These are phyloP conservation scores for Gastrolobium villosum DNA, from an alignment of 306 rosid genomes.

Conservation along the genomic window DNA sequence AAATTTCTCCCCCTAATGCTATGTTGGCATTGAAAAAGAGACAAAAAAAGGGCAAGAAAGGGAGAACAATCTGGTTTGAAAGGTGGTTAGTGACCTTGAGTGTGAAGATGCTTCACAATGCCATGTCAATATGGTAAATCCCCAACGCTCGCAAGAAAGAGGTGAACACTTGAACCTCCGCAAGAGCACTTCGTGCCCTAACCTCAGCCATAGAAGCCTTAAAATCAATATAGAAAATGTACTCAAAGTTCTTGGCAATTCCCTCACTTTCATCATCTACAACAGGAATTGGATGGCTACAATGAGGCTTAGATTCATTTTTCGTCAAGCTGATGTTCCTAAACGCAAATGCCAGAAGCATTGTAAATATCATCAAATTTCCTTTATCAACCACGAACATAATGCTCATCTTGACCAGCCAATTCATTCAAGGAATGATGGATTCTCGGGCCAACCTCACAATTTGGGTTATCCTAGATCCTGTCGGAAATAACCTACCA, in stretches of 20 bases:
- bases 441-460: constrained; percentile 97
- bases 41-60: too few species aligned
- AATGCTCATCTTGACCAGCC: constrained; percentile 93
- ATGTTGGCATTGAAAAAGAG: too few species aligned
- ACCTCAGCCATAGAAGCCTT: constrained; percentile 97
- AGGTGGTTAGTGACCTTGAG: too few species aligned
- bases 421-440: constrained; percentile 83
- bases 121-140: constrained; percentile 97
- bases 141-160: constrained; percentile 90
- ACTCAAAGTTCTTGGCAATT: constrained; percentile 93
- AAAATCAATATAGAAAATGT: constrained; percentile 90
- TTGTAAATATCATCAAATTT: constrained; percentile 88
- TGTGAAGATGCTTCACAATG: constrained; percentile 66
- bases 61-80: too few species aligned
- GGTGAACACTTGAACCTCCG: constrained; percentile 98
- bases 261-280: constrained; percentile 84
- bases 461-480: constrained; percentile 89
- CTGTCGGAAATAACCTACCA: constrained; percentile 74
- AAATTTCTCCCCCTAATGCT: too few species aligned
- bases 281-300: constrained; percentile 83
- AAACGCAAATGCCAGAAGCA: constrained; percentile 89
- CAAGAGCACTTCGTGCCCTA: constrained; percentile 87
- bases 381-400: constrained; percentile 95
- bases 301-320: constrained; percentile 93
- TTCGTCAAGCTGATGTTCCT: constrained; percentile 90